Percentiles rank a stretch among this genome's conserved stretches.
Conservation (phyloP, 805 yeast species). For the Nakazawaea molendinolei region DNA sequence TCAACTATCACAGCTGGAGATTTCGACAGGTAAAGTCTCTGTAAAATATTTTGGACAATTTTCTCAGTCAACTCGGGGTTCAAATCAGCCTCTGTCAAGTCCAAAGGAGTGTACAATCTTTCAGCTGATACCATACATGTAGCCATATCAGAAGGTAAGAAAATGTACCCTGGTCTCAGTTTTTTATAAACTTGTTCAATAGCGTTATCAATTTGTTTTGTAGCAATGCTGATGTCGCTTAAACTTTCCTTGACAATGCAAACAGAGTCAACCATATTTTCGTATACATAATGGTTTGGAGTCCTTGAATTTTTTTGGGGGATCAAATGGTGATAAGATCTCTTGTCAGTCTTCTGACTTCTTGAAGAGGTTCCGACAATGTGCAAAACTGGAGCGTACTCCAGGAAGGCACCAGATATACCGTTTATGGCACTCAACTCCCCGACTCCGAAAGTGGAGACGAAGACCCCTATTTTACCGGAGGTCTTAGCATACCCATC, state of each 20-base stretch:
- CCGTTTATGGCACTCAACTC: slow-evolving; percentile 46
- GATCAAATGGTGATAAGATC: slow-evolving; percentile 34
- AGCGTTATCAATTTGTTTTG: slow-evolving; percentile 62
- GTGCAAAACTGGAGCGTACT: slow-evolving; percentile 39
- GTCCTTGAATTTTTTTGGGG: slow-evolving; percentile 40
- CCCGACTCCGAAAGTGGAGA: slow-evolving; percentile 47
- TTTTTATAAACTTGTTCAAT: slow-evolving; percentile 45
- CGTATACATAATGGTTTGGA: slow-evolving; percentile 58
- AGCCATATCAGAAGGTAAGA: slow-evolving; percentile 67
- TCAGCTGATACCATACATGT: slow-evolving; percentile 30
- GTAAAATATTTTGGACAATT: slow-evolving; percentile 27
- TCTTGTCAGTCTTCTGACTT: slow-evolving; percentile 13
- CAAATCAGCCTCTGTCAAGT: slow-evolving; percentile 18
- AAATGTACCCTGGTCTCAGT: slow-evolving; percentile 81
- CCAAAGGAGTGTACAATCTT: slow-evolving; percentile 26
- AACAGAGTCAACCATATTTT: slow-evolving; percentile 49
- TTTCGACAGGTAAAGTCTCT: slow-evolving; percentile 27
- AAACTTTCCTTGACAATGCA: slow-evolving; percentile 51
- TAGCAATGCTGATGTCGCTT: slow-evolving; percentile 36
- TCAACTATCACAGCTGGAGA: slow-evolving; percentile 37
- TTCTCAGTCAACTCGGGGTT: slow-evolving; percentile 20
- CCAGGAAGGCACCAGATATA: slow-evolving; percentile 41
- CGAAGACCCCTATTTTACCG: slow-evolving; percentile 32
- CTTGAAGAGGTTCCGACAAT: slow-evolving; percentile 38
- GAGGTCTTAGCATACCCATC: slow-evolving; percentile 38